These are phyloP conservation scores for Trichoderma gracile DNA, from an alignment of 2,329 filamentous ascomycete genomes.

Conservation along the genomic window DNA sequence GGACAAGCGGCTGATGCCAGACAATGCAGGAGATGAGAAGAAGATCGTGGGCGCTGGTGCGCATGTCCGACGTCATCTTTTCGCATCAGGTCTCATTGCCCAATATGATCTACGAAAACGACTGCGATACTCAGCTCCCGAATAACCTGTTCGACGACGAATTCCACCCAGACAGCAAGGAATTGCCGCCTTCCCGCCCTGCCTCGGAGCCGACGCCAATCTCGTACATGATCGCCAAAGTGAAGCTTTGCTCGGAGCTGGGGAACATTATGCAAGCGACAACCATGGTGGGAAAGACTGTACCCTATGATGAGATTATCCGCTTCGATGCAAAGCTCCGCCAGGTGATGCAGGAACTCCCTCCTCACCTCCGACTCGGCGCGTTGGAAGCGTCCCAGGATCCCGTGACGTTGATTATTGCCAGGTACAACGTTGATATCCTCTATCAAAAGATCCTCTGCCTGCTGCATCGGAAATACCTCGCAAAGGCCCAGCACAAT, in stretches of 20 bases:
- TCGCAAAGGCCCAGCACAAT: slow-evolving; percentile 75
- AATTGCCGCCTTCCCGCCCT: slow-evolving; percentile 67
- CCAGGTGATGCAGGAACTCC: slow-evolving; percentile 65
- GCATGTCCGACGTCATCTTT: slow-evolving; percentile 73
- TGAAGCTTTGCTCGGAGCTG: slow-evolving; percentile 66
- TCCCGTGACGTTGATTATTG: slow-evolving; percentile 80
- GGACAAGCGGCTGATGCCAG: not conserved
- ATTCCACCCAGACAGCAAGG: slow-evolving; percentile 67
- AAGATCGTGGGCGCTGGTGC: slow-evolving; percentile 68
- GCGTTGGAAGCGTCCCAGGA: slow-evolving; percentile 75
- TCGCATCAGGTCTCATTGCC: slow-evolving; percentile 71
- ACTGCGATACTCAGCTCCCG: slow-evolving; percentile 74
- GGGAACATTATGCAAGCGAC: slow-evolving; percentile 70
- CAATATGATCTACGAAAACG: slow-evolving; percentile 69
- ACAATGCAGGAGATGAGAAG: slow-evolving; percentile 66
- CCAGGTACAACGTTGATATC: slow-evolving; percentile 80
- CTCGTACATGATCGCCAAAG: slow-evolving; percentile 76
- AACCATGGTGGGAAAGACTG: slow-evolving; percentile 55
- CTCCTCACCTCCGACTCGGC: slow-evolving; percentile 76
- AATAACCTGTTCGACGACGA: slow-evolving; percentile 82
- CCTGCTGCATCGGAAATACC: slow-evolving; percentile 84
- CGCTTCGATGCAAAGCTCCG: slow-evolving; percentile 62
- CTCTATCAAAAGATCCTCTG: slow-evolving; percentile 88
- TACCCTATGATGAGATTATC: slow-evolving; percentile 65
- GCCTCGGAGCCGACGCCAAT: slow-evolving; percentile 72